Evolutionary conservation across 106 monocot species (phyloP), one percentile per base, ranked within the genome.

Genomic region (Allium fistulosum): DNA sequence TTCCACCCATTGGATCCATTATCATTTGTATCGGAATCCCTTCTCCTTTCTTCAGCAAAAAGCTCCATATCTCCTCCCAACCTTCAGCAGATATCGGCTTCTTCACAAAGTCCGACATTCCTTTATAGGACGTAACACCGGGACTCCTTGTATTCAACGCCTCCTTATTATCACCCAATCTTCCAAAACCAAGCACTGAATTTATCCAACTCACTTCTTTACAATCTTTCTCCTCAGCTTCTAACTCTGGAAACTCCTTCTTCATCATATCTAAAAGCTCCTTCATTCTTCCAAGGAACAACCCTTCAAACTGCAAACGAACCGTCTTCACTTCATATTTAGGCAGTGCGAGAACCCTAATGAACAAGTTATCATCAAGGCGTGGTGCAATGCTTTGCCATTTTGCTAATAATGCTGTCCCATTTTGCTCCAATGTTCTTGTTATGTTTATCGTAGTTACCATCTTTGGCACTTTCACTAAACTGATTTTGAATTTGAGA

Each of bases 1-100:
- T 49, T 6, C 83, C 79, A 14, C 83, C 76, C 4, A 57, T 51
- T 5, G 83, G 78, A n/a, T 76, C 80, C 10, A 76, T 62, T 46
- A 71, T 14, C 58, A 79, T 71, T 8, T 26, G 17, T 65, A 66
- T 0, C n/a, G 6, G 74, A 65, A 62, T 57, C 26, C 22, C 58
- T 7, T 66, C 16, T 48, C 59, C 74, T 37, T 22, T 22, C 22
- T 67, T 26, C 15, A 59, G 4, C 49, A 67, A n/a, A 51, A 66
- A 67, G 57, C 45, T 67, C 58, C 66, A 74, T 59, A 73, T 70
- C 22, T 15, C 57, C 9, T 74, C 45, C 65, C 59, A 73, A 0
- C 47, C 53, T 4, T 46, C 17, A 13, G 5, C 17, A 11, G 72
- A n/a, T 12, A 76, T 66, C 1, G 63, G 59, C 8, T 67, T 49